Evolutionary conservation across 2,329 filamentous ascomycete species (phyloP), one percentile per base, ranked within the genome.

Genomic region (Neophaeococcomyces aloes): DNA sequence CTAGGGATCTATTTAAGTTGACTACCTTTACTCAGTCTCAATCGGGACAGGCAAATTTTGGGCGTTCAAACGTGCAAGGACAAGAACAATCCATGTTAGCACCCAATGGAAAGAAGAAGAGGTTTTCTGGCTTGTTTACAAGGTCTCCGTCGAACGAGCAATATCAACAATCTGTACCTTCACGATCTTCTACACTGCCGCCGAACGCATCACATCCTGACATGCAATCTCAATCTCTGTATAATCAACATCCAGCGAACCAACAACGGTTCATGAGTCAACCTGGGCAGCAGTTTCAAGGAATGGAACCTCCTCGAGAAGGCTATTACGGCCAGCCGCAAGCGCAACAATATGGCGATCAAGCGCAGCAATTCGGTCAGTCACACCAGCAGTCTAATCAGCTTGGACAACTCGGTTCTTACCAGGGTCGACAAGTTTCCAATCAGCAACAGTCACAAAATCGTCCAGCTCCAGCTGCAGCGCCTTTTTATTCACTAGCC

Each of bases 61-160:
- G 5, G 10, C 5, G 23, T 3, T 10, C 25, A 39, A 14, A 21
- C 4, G n/a, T 25, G 14, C 23, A 18, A 8, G 23, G 23, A 10
- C 23, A 27, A 27, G 23, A 27, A 14, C 37, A 30, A 17, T 27
- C 37, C 8, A 17, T 7, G 17, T 7, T n/a, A 7, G 14, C 30
- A 30, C 31, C 39, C n/a, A 11, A 7, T 27, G 31, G 17, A 14
- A 42, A 42, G 14, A 42, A 42, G 39, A 42, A 42, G 21, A 42
- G 39, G 14, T 42, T 42, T 29, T 42, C 39, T 6, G 39, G 39
- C 10, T 29, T 42, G 8, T 42, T 42, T 35, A 19, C 18, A 14
- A 42, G 35, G 39, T 14, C 29, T 3, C 7, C 38, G 18, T 14
- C 29, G 4, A 42, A 35, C 15, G 14, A 23, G 10, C 17, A 42